Conservation (phyloP, 441 rosid species). For the Mallotus japonicus region DNA sequence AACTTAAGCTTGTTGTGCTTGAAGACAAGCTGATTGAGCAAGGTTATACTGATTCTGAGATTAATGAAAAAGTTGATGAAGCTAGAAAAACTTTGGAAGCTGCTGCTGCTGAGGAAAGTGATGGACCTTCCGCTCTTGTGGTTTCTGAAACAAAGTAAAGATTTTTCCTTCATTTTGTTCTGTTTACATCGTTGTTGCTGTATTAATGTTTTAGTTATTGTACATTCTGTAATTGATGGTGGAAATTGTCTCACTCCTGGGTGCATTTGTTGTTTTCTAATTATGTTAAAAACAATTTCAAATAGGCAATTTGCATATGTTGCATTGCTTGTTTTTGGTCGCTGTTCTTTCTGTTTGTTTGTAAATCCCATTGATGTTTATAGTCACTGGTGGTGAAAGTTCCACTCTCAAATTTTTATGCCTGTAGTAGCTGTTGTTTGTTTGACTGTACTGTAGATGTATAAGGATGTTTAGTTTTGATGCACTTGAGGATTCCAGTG, state of each 20-base stretch:
- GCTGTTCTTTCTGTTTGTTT: not conserved
- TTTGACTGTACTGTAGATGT: not conserved
- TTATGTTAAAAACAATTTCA: not conserved
- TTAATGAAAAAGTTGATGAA: slow-evolving; percentile 70
- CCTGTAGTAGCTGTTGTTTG: not conserved
- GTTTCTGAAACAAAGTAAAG: slow-evolving; percentile 35
- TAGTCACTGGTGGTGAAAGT: not conserved
- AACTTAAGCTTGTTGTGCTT: slow-evolving; percentile 75
- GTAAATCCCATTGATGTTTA: not conserved
- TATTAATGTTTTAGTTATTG: not conserved
- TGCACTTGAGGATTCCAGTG: not conserved
- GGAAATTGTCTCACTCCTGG: too few relatives aligned
- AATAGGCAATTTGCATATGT: not conserved
- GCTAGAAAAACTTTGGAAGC: slow-evolving; percentile 60
- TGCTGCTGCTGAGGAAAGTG: slow-evolving; percentile 42
- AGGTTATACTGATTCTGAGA: slow-evolving; percentile 78
- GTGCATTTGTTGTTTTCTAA: not conserved
- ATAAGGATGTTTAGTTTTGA: not conserved
- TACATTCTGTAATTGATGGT: not conserved
- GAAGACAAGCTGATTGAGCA: slow-evolving; percentile 76
- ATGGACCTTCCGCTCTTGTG: slow-evolving; percentile 29
- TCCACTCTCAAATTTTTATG: not conserved
- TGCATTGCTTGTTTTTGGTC: not conserved
- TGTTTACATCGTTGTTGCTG: not conserved
- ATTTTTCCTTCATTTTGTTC: not conserved